These are phyloP conservation scores for sorghum (Sorghum bicolor) DNA, from an alignment of 176 grass and related monocot genomes.

Conservation along the genomic window DNA sequence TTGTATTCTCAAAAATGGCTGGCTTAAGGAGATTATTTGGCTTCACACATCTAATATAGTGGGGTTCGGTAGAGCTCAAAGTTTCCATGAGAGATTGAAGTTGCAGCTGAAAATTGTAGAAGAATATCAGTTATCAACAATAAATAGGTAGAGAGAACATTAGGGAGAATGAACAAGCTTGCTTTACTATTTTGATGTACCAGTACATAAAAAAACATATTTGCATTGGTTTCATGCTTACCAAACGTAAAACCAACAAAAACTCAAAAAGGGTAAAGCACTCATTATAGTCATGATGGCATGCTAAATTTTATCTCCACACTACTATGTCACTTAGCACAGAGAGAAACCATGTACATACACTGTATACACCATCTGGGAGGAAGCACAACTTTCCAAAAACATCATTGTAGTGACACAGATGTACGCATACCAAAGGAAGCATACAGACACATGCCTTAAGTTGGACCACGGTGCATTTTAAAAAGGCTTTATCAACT, in stretches of 20 bases:
- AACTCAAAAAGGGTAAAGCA: not conserved
- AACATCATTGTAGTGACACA: not conserved
- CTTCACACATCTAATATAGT: constrained; percentile 99
- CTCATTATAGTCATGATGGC: not conserved
- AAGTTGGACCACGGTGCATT: not conserved
- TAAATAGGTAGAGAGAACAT: not conserved
- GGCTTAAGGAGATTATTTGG: constrained; percentile 98
- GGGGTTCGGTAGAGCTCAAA: constrained; percentile 87
- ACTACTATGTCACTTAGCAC: not conserved
- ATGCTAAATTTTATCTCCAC: not conserved
- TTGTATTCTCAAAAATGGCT: constrained; percentile 94
- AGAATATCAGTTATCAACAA: not conserved
- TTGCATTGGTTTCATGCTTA: not conserved
- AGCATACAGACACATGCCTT: not conserved
- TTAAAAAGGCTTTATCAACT: not conserved
- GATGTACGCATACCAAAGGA: not conserved
- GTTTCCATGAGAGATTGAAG: constrained; percentile 99
- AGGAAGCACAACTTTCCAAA: not conserved
- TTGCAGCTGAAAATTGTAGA: constrained; percentile 84
- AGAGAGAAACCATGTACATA: not conserved
- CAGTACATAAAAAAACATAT: not conserved
- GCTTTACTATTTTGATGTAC: constrained; percentile 18
- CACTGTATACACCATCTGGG: not conserved
- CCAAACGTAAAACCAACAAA: not conserved
- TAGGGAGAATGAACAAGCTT: constrained; percentile 17